Evolutionary conservation across 2,329 filamentous ascomycete species (phyloP).

Genomic region (Claviceps cyperi): DNA sequence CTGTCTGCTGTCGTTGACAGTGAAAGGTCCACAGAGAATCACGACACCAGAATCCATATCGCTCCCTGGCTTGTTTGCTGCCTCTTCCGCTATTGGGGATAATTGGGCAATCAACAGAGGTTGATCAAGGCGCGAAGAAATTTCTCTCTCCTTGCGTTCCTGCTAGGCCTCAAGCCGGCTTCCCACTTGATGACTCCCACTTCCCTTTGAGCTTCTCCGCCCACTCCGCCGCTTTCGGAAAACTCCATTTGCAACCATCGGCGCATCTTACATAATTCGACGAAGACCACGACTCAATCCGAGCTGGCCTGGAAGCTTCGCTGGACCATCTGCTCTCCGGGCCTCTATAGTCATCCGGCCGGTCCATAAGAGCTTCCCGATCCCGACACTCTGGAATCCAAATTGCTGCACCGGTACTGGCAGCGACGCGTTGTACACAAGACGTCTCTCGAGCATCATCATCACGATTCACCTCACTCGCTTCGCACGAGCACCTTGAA

Average conservation of each 20-base stretch:
- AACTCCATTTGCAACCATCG: constrained; percentile 30
- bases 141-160: neutral
- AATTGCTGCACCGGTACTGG: constrained; percentile 26
- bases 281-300: constrained; percentile 47
- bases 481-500: constrained; percentile 39
- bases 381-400: constrained; percentile 28
- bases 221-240: constrained; percentile 11
- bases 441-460: constrained; percentile 60
- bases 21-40: no score
- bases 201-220: neutral
- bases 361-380: constrained; percentile 27
- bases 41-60: no score
- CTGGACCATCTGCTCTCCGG: constrained; percentile 48
- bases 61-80: neutral
- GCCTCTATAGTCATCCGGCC: constrained; percentile 24
- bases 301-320: constrained; percentile 40
- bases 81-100: neutral
- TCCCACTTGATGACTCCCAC: neutral
- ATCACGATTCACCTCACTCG: constrained; percentile 55
- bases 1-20: no score
- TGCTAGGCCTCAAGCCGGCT: neutral
- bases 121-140: neutral
- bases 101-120: neutral
- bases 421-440: constrained; percentile 34
- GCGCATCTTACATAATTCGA: constrained; percentile 23